These are phyloP conservation scores for Aschersonia sp. DNA, from an alignment of 2,329 filamentous ascomycete genomes.

Conservation along the genomic window DNA sequence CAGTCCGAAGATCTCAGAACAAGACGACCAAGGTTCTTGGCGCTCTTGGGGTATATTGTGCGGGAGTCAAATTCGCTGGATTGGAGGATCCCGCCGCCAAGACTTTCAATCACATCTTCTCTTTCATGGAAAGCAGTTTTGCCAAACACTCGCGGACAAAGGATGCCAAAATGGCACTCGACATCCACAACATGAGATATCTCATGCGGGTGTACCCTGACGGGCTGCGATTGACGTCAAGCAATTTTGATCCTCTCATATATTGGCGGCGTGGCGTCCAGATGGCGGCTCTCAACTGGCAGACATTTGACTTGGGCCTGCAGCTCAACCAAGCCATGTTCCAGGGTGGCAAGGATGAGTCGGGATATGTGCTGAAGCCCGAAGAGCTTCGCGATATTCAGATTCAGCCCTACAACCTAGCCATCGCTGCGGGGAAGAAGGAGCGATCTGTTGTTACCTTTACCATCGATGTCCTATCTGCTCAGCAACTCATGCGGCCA, in stretches of 20 bases:
- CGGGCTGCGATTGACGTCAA: constrained; percentile 65
- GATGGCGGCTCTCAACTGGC: constrained; percentile 97
- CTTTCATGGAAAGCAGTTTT: constrained; percentile 83
- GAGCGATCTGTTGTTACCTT: constrained; percentile 75
- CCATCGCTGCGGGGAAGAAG: constrained; percentile 46
- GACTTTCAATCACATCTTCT: constrained; percentile 87
- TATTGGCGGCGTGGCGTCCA: constrained; percentile 95
- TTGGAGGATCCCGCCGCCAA: constrained; percentile 69
- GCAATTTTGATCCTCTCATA: constrained; percentile 85
- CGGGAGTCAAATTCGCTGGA: constrained; percentile 66
- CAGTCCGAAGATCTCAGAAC: constrained; percentile 50
- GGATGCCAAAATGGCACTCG: constrained; percentile 62
- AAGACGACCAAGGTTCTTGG: constrained; percentile 78
- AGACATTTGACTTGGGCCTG: constrained; percentile 91
- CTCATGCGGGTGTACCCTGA: constrained; percentile 92
- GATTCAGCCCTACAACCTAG: constrained; percentile 34
- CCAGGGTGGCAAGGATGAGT: constrained; percentile 69
- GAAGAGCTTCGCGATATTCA: constrained; percentile 64
- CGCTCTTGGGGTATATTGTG: constrained; percentile 66
- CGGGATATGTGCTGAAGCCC: constrained; percentile 90
- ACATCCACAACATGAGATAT: constrained; percentile 81
- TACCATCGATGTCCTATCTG: constrained; percentile 78
- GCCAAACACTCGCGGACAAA: constrained; percentile 63
- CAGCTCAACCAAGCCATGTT: constrained; percentile 98
- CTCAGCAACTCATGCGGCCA: constrained; percentile 83